Evolutionary conservation across 345 rosid species (phyloP).

Genomic region (Camelina hispida): DNA sequence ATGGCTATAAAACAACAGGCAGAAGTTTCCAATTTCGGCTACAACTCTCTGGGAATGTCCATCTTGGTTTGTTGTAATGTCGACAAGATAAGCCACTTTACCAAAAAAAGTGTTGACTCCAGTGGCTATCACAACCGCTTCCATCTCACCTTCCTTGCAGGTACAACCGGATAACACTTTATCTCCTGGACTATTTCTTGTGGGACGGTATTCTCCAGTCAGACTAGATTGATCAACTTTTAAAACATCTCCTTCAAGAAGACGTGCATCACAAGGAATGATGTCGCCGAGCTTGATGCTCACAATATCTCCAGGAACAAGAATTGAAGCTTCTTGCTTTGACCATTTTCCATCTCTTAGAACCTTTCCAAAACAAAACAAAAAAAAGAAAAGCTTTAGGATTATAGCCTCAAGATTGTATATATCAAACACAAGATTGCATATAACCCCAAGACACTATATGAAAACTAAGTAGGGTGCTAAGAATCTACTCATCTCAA

Average conservation of each 20-base stretch:
- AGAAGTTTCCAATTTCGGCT: background rate
- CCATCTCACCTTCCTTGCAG: background rate
- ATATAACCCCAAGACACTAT: background rate
- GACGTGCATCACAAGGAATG: background rate
- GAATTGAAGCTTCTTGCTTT: background rate
- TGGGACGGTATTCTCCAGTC: background rate
- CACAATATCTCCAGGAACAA: background rate
- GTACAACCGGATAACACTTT: background rate
- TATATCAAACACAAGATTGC: too few relatives aligned
- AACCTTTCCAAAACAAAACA: background rate
- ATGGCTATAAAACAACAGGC: background rate
- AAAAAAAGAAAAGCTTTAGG: too few relatives aligned
- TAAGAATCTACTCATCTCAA: too few relatives aligned
- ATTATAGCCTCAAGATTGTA: too few relatives aligned
- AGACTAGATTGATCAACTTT: background rate
- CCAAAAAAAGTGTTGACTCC: background rate
- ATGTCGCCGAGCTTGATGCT: background rate
- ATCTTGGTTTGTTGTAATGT: background rate
- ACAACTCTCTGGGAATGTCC: background rate
- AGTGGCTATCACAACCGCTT: conserved; percentile 1
- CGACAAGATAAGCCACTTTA: background rate
- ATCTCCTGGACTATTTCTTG: background rate
- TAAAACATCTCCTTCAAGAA: background rate
- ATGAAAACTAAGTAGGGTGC: background rate
- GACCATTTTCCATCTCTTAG: background rate